Evolutionary conservation across 768 basidiomycete species (phyloP).

Genomic region (Russula abietina): DNA sequence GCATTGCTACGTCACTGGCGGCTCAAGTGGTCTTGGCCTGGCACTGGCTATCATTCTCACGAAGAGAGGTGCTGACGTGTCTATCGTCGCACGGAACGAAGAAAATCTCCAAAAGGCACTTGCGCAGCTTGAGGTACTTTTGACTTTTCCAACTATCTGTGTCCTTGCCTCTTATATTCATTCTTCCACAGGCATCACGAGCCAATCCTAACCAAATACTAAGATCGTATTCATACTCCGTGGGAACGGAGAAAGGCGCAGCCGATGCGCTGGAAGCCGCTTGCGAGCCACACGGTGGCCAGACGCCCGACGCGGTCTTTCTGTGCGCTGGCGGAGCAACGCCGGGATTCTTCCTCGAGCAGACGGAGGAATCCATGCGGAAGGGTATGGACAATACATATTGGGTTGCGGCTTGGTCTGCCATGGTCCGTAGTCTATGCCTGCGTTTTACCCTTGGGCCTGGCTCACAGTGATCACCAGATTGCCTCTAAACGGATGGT

Average conservation of each 20-base stretch:
- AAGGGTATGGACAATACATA: constrained; percentile 53
- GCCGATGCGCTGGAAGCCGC: constrained; percentile 57
- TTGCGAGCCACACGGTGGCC: constrained; percentile 46
- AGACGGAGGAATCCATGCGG: constrained; percentile 51
- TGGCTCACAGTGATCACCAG: constrained; percentile 34
- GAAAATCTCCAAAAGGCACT: constrained; percentile 56
- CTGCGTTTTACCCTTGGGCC: background rate
- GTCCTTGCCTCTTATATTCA: background rate
- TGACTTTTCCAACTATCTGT: background rate
- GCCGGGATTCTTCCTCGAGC: constrained; percentile 73
- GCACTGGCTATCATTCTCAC: constrained; percentile 63
- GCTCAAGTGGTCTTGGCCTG: constrained; percentile 74
- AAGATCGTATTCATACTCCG: constrained; percentile 57
- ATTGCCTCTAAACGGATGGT: constrained; percentile 63
- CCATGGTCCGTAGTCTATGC: constrained; percentile 36
- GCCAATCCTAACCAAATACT: constrained; percentile 55
- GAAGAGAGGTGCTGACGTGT: constrained; percentile 69
- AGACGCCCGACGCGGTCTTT: constrained; percentile 70
- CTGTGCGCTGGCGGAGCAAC: constrained; percentile 68
- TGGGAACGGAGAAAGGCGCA: constrained; percentile 49
- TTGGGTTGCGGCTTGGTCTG: constrained; percentile 50
- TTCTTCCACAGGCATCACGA: constrained; percentile 42
- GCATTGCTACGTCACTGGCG: constrained; percentile 86
- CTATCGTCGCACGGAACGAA: constrained; percentile 76
- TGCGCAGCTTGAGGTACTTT: constrained; percentile 56